Conservation (phyloP, 1,284 basidiomycete genomes). For the Testicularia cyperi region DNA sequence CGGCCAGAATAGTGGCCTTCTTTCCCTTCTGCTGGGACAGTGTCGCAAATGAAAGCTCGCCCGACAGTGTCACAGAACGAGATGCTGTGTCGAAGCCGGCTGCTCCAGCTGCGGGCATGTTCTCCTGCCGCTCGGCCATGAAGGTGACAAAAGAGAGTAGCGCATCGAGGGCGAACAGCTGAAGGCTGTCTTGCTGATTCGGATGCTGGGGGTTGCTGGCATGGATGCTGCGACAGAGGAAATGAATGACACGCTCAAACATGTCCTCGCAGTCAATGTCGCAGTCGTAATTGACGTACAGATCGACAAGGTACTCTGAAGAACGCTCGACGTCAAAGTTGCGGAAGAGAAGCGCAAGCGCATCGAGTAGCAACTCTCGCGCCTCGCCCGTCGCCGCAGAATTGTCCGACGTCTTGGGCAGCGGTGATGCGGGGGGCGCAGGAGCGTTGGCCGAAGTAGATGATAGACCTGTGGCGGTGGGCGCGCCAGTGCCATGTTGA, state of each 20-base stretch:
- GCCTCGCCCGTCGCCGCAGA: conserved; percentile 71
- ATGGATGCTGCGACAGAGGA: conserved; percentile 67
- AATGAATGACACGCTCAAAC: conserved; percentile 86
- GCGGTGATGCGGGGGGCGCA: conserved; percentile 64
- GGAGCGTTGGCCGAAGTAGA: no score
- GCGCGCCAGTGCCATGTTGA: conserved; percentile 53
- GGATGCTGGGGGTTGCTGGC: conserved; percentile 69
- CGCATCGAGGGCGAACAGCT: conserved; percentile 86
- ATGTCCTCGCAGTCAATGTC: conserved; percentile 94
- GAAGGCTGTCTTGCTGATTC: conserved; percentile 76
- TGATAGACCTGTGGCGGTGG: no score
- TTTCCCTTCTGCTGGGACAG: conserved; percentile 76
- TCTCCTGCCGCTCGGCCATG: conserved; percentile 78
- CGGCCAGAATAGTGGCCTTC: conserved; percentile 82
- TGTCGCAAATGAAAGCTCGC: conserved; percentile 63
- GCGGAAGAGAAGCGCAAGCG: conserved; percentile 74
- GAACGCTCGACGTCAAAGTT: conserved; percentile 41
- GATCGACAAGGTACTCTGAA: conserved; percentile 87
- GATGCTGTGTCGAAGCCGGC: conserved; percentile 1
- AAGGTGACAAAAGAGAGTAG: conserved; percentile 82
- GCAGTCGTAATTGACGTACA: conserved; percentile 96
- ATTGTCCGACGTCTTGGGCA: conserved; percentile 68
- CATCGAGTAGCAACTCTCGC: conserved; percentile 86
- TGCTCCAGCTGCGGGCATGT: conserved; percentile 60
- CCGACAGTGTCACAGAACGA: conserved; percentile 48